Percentiles rank a stretch among this genome's conserved stretches.
phyloP scores from a whole-genome alignment of 78 protist genomes.

The Parvularia atlantis region DNA sequence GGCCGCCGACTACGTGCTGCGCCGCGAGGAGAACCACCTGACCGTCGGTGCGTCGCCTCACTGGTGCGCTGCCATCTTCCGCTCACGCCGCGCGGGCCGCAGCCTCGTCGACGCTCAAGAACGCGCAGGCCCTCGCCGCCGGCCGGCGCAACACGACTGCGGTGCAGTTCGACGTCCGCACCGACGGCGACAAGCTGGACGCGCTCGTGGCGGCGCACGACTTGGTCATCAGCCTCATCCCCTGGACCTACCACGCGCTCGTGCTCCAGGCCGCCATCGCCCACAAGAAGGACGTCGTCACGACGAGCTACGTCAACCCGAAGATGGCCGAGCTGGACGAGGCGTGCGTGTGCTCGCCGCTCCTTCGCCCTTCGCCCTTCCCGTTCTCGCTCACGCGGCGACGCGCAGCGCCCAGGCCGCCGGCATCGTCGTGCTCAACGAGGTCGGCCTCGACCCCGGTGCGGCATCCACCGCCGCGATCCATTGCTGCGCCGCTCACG shows the following conservation, averaged over 20 bases:
- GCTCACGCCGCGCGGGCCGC: too few species aligned
- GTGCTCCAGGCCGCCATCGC: conserved; percentile 31
- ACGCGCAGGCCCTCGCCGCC: too few species aligned
- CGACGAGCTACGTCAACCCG: conserved; percentile 24
- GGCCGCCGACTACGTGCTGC: conserved; percentile 23
- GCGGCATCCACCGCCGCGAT: too few species aligned
- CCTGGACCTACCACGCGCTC: conserved; percentile 31
- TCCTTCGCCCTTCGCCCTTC: too few species aligned
- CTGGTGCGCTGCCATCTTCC: conserved; percentile 6
- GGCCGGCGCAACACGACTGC: too few species aligned
- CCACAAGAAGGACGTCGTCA: conserved; percentile 13
- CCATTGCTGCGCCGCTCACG: too few species aligned
- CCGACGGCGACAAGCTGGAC: neutral
- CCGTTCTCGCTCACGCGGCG: too few species aligned
- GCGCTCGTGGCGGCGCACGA: neutral
- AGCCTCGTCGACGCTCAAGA: neutral
- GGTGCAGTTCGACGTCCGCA: too few species aligned
- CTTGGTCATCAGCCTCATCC: conserved; percentile 38
- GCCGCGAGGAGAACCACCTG: neutral
- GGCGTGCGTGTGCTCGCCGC: too few species aligned
- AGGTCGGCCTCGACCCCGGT: conserved; percentile 41
- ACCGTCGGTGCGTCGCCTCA: conserved; percentile 19
- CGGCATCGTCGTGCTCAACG: conserved; percentile 18
- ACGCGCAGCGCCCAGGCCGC: conserved; percentile 8
- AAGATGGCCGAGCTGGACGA: conserved; percentile 11